Evolutionary conservation across 768 basidiomycete genomes (phyloP), one percentile per base, ranked within the genome.

Genomic region (Butyriboletus loyo): DNA sequence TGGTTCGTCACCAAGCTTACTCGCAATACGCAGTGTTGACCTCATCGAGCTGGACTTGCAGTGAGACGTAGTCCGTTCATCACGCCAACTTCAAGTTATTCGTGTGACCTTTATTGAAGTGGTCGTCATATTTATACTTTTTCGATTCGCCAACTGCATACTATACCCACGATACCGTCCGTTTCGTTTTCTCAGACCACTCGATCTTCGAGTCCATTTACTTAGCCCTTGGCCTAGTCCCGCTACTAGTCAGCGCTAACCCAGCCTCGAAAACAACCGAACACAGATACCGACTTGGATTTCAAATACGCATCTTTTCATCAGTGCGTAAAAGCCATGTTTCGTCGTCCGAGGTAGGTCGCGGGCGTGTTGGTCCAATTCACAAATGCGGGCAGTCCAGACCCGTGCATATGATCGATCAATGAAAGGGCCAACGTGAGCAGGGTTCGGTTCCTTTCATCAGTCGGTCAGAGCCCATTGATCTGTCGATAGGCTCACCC

Each of bases 381-480:
- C 28, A 28, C 21, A 38, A 25, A 30, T n/a, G 10, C 43, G 15
- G 15, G 6, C 35, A 15, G 41, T 43, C 63, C 25, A 51, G 59
- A 43, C 52, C 45, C 22, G 1, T 13, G 7, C 37, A 22, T 30
- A 28, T 3, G 45, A 53, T 59, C 60, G 37, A 59, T 65, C 58
- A 47, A 39, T 41, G 24, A 7, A 35, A 27, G 44, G 22, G 39
- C 5, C 13, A 17, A 22, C 36, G 48, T 21, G 30, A 41, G 13
- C 40, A 54, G 56, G 56, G 63, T 50, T 21, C 37, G 56, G 56
- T 60, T 50, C n/a, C 37, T 24, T 41, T 4, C 27, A 46, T 43
- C 25, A 19, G 17, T 35, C 8, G 35, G 35, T 35, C 35, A 35
- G 15, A 35, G 15, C 34, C 7, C 17, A 35, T 14, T 15, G 32